These are phyloP conservation scores for Fusarium phyllophilum DNA, from an alignment of 2,329 filamentous ascomycete species.

Conservation along the genomic window DNA sequence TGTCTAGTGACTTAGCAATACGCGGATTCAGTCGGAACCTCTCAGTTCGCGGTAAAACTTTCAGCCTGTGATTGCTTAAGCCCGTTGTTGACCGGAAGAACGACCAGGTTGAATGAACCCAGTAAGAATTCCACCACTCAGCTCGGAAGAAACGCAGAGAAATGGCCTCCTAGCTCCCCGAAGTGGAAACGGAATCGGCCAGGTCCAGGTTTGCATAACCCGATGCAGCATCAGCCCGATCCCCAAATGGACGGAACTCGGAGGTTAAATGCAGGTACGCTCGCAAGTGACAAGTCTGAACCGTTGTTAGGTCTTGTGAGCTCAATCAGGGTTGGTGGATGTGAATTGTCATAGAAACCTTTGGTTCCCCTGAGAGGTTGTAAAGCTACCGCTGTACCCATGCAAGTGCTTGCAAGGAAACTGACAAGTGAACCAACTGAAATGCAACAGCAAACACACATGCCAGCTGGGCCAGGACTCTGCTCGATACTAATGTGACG, in stretches of 20 bases:
- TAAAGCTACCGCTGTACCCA: slow-evolving; percentile 2
- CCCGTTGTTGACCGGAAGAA: neutral
- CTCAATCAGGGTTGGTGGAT: neutral
- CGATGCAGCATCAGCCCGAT: slow-evolving; percentile 22
- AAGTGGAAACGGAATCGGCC: slow-evolving; percentile 9
- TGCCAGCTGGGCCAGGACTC: neutral
- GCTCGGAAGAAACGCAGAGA: neutral
- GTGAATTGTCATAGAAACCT: slow-evolving; percentile 3
- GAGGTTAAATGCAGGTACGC: slow-evolving; percentile 16
- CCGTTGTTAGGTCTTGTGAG: neutral
- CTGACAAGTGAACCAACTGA: slow-evolving; percentile 14
- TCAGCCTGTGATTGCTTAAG: neutral
- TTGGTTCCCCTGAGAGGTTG: slow-evolving; percentile 11
- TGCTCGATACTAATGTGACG: neutral
- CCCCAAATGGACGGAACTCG: neutral
- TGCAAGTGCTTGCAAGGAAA: neutral
- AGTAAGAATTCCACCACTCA: slow-evolving; percentile 34
- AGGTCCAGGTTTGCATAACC: slow-evolving; percentile 17
- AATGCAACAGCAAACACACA: slow-evolving; percentile 11
- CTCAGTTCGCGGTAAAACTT: neutral
- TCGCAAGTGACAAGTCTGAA: neutral
- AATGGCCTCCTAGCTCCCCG: slow-evolving; percentile 10
- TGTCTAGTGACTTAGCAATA: neutral
- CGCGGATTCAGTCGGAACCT: neutral
- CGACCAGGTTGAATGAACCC: neutral